Base-by-base conservation (phyloP, 164 flowering plant genomes). In the Stephania cephalantha region DNA sequence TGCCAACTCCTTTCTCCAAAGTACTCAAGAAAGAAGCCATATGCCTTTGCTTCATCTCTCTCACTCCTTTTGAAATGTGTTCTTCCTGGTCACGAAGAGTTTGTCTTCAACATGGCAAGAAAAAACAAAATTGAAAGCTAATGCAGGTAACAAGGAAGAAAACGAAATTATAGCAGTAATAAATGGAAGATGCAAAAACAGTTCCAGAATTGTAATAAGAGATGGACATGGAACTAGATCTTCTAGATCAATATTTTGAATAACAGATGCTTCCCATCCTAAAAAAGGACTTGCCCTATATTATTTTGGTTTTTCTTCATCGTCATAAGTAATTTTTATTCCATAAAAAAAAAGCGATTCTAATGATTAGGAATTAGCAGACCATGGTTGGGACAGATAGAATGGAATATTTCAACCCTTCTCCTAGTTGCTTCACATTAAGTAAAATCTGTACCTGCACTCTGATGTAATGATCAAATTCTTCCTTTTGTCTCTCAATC, bases 31-130 rank as follows among this genome's bases (percentile, higher is more conserved):
- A 83, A 46, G 94, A 85, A 73, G 84, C 79, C 77, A 80, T 80
- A 68, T 93, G 97, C 67, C 90, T 81, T 75, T 91, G 95, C 76
- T 83, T 88, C 86, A 93, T 75, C 69, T 89, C 91, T 76, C 87
- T 83, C 7, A 88, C 84, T 22, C 98, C 97, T 73, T 86, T 91
- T 46, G 78, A 80, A 71, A 91, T 75, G 52, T 81, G 84, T 76
- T 90, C 92, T 80, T 90, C 94, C 98, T 94, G 92, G 74, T 78
- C 46, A 63, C 17, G 30, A 64, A 46, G 18, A 75, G 64, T 30
- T 69, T 30, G 42, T 69, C 63, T 68, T 75, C 45, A 17, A 45
- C 72, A 69, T 6, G 67, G n/a, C 6, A 68, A 30, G 31, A 22
- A 30, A 46, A 9, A 12, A 25, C 9, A 35, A 74, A 29, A 10